Percentiles rank a stretch among this genome's conserved stretches.
Evolutionary conservation across 495 filamentous ascomycete species (phyloP).

Genomic region (Polyplosphaeria fusca): DNA sequence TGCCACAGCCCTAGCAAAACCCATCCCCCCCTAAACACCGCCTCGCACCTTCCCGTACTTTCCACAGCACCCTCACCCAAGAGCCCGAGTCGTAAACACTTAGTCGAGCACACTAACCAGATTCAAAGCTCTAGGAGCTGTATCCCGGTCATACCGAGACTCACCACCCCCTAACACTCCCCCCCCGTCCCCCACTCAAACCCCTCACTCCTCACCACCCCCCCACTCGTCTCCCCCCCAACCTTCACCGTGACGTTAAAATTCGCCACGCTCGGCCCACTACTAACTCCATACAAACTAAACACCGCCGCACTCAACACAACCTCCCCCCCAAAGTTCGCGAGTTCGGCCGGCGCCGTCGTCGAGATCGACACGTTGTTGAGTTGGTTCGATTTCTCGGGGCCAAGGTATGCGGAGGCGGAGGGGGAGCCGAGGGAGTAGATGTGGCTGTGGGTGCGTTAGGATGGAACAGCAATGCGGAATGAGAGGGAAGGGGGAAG

Average conservation of each 20-base stretch:
- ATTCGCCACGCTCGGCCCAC: neutral
- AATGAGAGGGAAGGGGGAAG: neutral
- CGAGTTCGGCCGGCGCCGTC: neutral
- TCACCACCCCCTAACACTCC: no score
- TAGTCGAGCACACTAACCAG: no score
- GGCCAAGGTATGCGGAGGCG: neutral
- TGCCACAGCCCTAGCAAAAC: no score
- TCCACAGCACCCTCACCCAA: no score
- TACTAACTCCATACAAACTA: constrained; percentile 12
- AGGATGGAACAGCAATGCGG: constrained; percentile 21
- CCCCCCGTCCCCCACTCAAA: constrained; percentile 2
- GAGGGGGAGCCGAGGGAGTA: neutral
- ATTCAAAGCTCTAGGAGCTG: no score
- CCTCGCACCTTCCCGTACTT: no score
- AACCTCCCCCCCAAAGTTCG: neutral
- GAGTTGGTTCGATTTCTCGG: constrained; percentile 17
- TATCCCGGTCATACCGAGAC: no score
- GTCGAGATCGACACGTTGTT: neutral
- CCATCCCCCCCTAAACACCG: no score
- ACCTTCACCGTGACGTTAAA: constrained; percentile 14
- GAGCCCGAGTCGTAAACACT: no score
- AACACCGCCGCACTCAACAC: constrained; percentile 4
- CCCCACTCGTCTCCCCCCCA: neutral
- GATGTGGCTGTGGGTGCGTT: no score
- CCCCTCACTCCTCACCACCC: neutral